Evolutionary conservation across 2,329 filamentous ascomycete genomes (phyloP).

Genomic region (Volutella citrinella): DNA sequence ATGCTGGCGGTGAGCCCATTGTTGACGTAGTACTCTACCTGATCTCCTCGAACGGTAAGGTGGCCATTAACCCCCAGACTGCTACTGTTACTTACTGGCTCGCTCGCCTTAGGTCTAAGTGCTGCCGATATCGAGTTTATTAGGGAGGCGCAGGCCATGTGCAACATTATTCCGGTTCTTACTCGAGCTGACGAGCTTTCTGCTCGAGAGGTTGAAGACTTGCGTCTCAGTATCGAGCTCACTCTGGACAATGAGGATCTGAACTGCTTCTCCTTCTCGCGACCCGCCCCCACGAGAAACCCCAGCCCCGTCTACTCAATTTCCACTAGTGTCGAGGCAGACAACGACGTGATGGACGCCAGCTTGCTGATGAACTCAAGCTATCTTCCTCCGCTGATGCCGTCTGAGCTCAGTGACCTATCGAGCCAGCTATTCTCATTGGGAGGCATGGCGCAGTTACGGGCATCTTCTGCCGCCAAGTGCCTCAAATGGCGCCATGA

Average conservation of each 20-base stretch:
- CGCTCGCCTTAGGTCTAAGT: slow-evolving; percentile 33
- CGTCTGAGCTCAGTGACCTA: slow-evolving; percentile 69
- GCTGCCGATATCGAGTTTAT: slow-evolving; percentile 66
- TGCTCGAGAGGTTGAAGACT: slow-evolving; percentile 52
- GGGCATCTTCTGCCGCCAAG: slow-evolving; percentile 80
- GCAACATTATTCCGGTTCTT: slow-evolving; percentile 83
- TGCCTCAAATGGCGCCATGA: slow-evolving; percentile 66
- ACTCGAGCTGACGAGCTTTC: slow-evolving; percentile 71
- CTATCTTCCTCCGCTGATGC: slow-evolving; percentile 76
- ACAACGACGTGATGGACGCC: slow-evolving; percentile 85
- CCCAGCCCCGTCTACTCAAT: slow-evolving; percentile 70
- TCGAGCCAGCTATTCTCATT: slow-evolving; percentile 74
- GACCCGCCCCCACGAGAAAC: slow-evolving; percentile 25
- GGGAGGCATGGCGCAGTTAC: slow-evolving; percentile 75
- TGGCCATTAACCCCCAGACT: background rate
- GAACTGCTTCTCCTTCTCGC: slow-evolving; percentile 58
- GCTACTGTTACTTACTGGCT: too few species aligned
- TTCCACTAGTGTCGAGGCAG: slow-evolving; percentile 69
- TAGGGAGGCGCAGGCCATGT: slow-evolving; percentile 64
- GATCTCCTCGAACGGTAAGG: slow-evolving; percentile 63
- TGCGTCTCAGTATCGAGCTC: slow-evolving; percentile 58
- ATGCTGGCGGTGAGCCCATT: slow-evolving; percentile 76
- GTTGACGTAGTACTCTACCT: slow-evolving; percentile 87
- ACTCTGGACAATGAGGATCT: slow-evolving; percentile 58
- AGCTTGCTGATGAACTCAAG: slow-evolving; percentile 90